These are phyloP conservation scores for Sanguinoderma infundibulare DNA, from an alignment of 1,284 basidiomycete genomes.

Conservation along the genomic window DNA sequence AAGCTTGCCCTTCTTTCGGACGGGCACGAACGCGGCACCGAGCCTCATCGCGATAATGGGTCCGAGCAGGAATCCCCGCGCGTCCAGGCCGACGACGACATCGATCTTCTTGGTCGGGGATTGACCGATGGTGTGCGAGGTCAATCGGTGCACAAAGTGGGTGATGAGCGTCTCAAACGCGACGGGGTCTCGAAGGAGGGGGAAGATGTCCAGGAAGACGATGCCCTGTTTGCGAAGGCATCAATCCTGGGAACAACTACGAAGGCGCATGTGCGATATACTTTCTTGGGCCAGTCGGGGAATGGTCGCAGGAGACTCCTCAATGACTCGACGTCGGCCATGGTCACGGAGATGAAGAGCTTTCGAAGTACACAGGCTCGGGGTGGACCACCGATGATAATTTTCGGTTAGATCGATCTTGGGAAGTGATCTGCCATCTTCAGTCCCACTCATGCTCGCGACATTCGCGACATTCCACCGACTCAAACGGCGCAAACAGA, in stretches of 20 bases:
- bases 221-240: conserved; percentile 58
- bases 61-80: conserved; percentile 94
- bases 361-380: not conserved
- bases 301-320: conserved; percentile 70
- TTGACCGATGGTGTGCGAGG: conserved; percentile 72
- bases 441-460: no score
- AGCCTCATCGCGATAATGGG: conserved; percentile 91
- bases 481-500: not conserved
- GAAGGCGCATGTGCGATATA: conserved; percentile 37
- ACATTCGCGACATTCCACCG: no score
- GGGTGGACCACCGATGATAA: no score
- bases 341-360: conserved; percentile 33
- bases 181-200: conserved; percentile 82
- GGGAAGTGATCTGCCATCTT: not conserved
- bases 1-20: conserved; percentile 93
- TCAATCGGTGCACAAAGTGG: conserved; percentile 87
- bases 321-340: conserved; percentile 82
- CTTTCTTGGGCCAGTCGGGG: conserved; percentile 90
- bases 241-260: not conserved
- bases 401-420: conserved; percentile 9
- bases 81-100: conserved; percentile 95
- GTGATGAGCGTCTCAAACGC: conserved; percentile 93
- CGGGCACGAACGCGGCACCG: conserved; percentile 95
- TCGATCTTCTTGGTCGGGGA: conserved; percentile 80
- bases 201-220: conserved; percentile 89